These are phyloP conservation scores for Cubamyces sp. DNA, from an alignment of 768 basidiomycete species.

Conservation along the genomic window DNA sequence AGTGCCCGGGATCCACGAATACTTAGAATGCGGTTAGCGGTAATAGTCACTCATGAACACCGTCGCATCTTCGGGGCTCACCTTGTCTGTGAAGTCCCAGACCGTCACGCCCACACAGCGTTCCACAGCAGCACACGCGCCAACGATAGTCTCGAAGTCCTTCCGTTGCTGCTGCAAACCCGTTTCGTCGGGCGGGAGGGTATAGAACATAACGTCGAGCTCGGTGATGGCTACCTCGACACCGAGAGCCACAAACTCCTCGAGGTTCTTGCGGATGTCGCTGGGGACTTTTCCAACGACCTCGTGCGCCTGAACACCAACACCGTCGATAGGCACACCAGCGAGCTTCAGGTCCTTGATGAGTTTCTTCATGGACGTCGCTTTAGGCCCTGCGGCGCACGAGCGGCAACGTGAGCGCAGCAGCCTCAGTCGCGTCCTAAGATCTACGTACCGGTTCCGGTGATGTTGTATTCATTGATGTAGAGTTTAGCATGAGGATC, in stretches of 20 bases:
- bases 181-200: conserved; percentile 46
- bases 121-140: conserved; percentile 48
- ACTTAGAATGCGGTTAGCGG: conserved; percentile 3
- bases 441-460: conserved; percentile 27
- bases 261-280: conserved; percentile 48
- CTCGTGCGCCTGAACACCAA: conserved; percentile 63
- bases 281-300: conserved; percentile 58
- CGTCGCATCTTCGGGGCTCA: conserved; percentile 9
- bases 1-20: conserved; percentile 40
- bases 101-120: conserved; percentile 42
- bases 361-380: conserved; percentile 58
- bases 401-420: background rate
- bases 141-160: conserved; percentile 58
- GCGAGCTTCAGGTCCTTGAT: conserved; percentile 48
- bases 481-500: conserved; percentile 61
- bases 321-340: conserved; percentile 60
- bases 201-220: conserved; percentile 60
- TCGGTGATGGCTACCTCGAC: conserved; percentile 74
- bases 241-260: conserved; percentile 58
- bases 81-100: conserved; percentile 47
- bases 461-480: conserved; percentile 46
- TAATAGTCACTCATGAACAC: no score
- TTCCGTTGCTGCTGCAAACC: conserved; percentile 55
- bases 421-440: no score
- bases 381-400: conserved; percentile 46